Percentiles rank a stretch among this genome's conserved stretches.
These are phyloP conservation scores for Irpex rosettiformis DNA, from an alignment of 1,284 basidiomycete species.

Conservation along the genomic window DNA sequence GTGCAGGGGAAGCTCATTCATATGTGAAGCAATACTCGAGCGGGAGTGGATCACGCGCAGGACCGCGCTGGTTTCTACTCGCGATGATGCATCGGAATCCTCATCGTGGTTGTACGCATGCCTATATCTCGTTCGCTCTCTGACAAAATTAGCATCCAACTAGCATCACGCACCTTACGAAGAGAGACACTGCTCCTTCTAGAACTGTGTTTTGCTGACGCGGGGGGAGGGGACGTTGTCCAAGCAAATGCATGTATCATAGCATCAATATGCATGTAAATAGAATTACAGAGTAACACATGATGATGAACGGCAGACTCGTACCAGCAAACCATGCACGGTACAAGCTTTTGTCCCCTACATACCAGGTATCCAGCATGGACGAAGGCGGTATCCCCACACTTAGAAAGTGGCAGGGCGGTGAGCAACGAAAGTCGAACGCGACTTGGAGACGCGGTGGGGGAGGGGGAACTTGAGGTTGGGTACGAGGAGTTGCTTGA, in stretches of 20 bases:
- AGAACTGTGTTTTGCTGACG: too few relatives aligned
- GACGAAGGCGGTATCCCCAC: not conserved
- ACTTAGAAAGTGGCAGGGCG: conserved; percentile 66
- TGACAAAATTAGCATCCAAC: too few relatives aligned
- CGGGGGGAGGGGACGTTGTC: too few relatives aligned
- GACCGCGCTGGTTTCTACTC: too few relatives aligned
- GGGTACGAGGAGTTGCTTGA: conserved; percentile 92
- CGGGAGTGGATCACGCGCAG: too few relatives aligned
- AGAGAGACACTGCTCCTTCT: too few relatives aligned
- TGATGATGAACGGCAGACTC: conserved; percentile 6
- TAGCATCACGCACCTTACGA: too few relatives aligned
- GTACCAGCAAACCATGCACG: conserved; percentile 3
- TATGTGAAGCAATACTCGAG: too few relatives aligned
- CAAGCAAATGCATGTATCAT: conserved; percentile 10
- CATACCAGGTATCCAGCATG: not conserved
- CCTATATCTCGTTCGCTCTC: too few relatives aligned
- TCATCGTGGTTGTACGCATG: too few relatives aligned
- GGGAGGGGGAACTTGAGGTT: conserved; percentile 98
- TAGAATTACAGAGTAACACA: conserved; percentile 9
- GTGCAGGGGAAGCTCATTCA: too few relatives aligned
- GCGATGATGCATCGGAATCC: too few relatives aligned
- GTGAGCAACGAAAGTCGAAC: conserved; percentile 70
- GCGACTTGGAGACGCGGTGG: conserved; percentile 78
- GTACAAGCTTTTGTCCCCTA: conserved; percentile 6
- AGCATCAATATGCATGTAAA: conserved; percentile 13